These are phyloP conservation scores for Suillus decipiens DNA, from an alignment of 768 basidiomycete genomes.

Conservation along the genomic window DNA sequence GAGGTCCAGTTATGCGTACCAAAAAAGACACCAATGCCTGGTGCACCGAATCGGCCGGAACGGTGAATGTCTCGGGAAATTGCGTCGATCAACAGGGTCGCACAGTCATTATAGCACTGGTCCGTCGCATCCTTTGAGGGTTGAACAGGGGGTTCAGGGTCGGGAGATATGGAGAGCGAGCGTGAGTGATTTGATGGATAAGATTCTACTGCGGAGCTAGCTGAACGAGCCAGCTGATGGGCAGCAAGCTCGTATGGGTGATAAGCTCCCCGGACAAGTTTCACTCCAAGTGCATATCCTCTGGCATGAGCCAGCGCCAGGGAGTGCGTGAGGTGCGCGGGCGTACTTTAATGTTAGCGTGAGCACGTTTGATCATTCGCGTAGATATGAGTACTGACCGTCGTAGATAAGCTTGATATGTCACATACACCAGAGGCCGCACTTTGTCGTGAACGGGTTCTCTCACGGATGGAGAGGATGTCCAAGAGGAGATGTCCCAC, in stretches of 20 bases:
- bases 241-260: conserved; percentile 72
- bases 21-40: conserved; percentile 66
- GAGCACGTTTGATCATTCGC: background rate
- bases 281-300: conserved; percentile 81
- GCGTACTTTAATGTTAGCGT: conserved; percentile 48
- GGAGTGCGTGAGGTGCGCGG: conserved; percentile 63
- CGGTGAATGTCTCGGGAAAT: conserved; percentile 52
- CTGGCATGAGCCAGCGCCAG: conserved; percentile 64
- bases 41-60: conserved; percentile 11
- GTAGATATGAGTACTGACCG: conserved; percentile 43
- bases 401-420: conserved; percentile 87
- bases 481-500: background rate
- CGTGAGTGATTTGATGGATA: background rate
- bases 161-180: conserved; percentile 54
- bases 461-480: background rate
- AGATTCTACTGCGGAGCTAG: conserved; percentile 15
- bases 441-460: conserved; percentile 23
- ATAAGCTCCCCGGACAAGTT: conserved; percentile 93
- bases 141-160: conserved; percentile 69
- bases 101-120: conserved; percentile 66
- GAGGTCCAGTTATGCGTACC: conserved; percentile 87
- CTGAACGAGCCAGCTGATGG: conserved; percentile 18
- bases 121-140: conserved; percentile 71
- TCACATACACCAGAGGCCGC: conserved; percentile 78
- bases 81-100: conserved; percentile 52